Conservation (phyloP, 257 asterid species). For the Penstemon newberryi region DNA sequence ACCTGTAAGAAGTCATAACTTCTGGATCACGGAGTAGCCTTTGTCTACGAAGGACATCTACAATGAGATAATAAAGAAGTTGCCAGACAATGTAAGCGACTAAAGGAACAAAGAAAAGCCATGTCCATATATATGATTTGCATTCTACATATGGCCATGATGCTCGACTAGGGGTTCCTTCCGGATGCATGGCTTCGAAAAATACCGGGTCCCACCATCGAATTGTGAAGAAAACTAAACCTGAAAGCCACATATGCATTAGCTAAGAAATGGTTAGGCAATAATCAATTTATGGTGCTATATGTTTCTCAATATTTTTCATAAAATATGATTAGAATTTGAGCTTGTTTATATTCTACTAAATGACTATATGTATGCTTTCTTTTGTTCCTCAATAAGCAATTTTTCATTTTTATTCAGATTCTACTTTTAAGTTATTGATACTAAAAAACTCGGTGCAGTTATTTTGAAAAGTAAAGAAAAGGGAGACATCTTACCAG, state of each 20-base stretch:
- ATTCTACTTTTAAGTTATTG: too few relatives aligned
- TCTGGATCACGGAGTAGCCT: conserved; percentile 86
- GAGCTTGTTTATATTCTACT: too few relatives aligned
- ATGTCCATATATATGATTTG: conserved; percentile 86
- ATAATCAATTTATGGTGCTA: too few relatives aligned
- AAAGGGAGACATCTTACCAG: conserved; percentile 55
- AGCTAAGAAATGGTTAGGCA: too few relatives aligned
- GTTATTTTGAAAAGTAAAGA: conserved; percentile 3
- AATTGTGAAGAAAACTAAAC: conserved; percentile 91
- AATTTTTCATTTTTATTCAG: too few relatives aligned
- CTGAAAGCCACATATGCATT: conserved; percentile 38
- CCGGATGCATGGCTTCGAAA: conserved; percentile 87
- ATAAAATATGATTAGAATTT: too few relatives aligned
- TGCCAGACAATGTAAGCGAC: conserved; percentile 82
- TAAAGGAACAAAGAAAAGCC: conserved; percentile 88
- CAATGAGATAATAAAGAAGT: conserved; percentile 83
- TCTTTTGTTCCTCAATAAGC: too few relatives aligned
- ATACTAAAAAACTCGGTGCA: neutral
- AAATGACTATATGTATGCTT: too few relatives aligned
- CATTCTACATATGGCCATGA: conserved; percentile 84
- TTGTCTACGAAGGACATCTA: conserved; percentile 86
- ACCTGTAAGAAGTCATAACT: conserved; percentile 99
- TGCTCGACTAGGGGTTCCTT: conserved; percentile 61
- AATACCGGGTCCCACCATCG: conserved; percentile 97
- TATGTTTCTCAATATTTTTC: too few relatives aligned